A percentile compares a stretch with the other conserved stretches of the same genome.
phyloP scores from a whole-genome alignment of 805 yeast genomes.

The Candida taoyuanica region DNA sequence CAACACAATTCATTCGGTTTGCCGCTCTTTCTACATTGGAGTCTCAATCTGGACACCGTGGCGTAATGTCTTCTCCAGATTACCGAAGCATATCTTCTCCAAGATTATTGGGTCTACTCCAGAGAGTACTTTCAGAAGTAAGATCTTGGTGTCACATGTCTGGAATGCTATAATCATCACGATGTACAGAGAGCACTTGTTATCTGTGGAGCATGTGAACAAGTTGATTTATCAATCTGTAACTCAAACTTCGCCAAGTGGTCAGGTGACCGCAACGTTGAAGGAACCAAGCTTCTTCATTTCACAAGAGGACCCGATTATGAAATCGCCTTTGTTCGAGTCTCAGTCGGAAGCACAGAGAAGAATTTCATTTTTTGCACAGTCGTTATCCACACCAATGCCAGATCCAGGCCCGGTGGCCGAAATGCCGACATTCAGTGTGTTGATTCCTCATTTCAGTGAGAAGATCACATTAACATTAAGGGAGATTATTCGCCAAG shows the following conservation, averaged over 20 bases:
- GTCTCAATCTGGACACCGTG: conserved; percentile 87
- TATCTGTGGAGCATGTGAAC: conserved; percentile 97
- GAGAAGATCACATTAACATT: conserved; percentile 76
- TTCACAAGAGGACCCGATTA: conserved; percentile 74
- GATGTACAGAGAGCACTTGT: conserved; percentile 97
- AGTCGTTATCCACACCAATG: conserved; percentile 81
- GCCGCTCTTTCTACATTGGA: conserved; percentile 67
- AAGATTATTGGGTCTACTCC: conserved; percentile 50
- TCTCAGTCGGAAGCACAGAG: conserved; percentile 74
- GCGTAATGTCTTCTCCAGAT: conserved; percentile 71
- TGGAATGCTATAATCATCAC: conserved; percentile 98
- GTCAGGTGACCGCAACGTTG: conserved; percentile 37
- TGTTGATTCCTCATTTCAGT: conserved; percentile 79
- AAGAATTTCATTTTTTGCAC: conserved; percentile 85
- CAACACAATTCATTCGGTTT: conserved; percentile 69
- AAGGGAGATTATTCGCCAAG: conserved; percentile 73
- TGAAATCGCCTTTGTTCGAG: conserved; percentile 53
- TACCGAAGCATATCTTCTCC: conserved; percentile 72
- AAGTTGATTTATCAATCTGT: conserved; percentile 95
- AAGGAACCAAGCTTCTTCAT: conserved; percentile 76
- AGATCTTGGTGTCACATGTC: conserved; percentile 93
- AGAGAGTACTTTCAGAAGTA: conserved; percentile 96
- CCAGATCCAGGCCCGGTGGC: conserved; percentile 63
- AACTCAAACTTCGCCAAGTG: conserved; percentile 29
- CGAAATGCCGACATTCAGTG: conserved; percentile 78